These are phyloP conservation scores for Bipolaris bicolor DNA, from an alignment of 2,329 filamentous ascomycete genomes.

Conservation along the genomic window DNA sequence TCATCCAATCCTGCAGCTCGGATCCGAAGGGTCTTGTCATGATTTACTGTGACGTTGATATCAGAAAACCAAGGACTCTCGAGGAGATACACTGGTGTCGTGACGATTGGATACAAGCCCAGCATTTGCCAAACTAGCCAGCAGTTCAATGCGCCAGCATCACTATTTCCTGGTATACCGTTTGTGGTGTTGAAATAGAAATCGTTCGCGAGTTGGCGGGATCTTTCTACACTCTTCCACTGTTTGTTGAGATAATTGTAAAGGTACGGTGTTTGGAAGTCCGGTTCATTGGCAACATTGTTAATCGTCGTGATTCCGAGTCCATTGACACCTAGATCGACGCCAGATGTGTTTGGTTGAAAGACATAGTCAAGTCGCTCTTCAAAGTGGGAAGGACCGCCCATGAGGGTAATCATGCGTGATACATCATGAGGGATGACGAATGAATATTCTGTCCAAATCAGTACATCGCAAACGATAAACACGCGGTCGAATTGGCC, in stretches of 20 bases:
- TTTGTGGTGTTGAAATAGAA: conserved; percentile 50
- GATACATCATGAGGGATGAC: conserved; percentile 53
- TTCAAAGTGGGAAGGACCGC: conserved; percentile 49
- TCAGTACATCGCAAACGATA: background rate
- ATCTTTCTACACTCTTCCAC: conserved; percentile 44
- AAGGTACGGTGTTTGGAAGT: conserved; percentile 50
- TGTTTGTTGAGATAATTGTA: conserved; percentile 53
- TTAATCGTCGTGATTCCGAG: conserved; percentile 47
- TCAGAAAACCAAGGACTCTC: conserved; percentile 55
- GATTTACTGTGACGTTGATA: conserved; percentile 46
- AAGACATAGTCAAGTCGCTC: conserved; percentile 52
- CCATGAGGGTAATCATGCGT: conserved; percentile 53
- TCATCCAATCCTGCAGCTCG: conserved; percentile 49
- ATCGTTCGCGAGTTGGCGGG: conserved; percentile 46
- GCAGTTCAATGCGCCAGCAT: conserved; percentile 57
- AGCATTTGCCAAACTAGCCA: conserved; percentile 61
- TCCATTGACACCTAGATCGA: conserved; percentile 45
- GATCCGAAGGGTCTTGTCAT: conserved; percentile 54
- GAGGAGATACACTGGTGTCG: conserved; percentile 56
- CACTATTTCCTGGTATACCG: conserved; percentile 56
- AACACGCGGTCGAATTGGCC: background rate
- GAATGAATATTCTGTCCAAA: conserved; percentile 49
- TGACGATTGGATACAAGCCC: conserved; percentile 57
- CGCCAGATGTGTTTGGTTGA: conserved; percentile 47
- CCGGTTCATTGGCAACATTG: conserved; percentile 50